Percentiles rank a stretch among this genome's conserved stretches.
These are phyloP conservation scores for Sporothrix brasiliensis DNA, from an alignment of 2,329 filamentous ascomycete genomes.

Conservation along the genomic window DNA sequence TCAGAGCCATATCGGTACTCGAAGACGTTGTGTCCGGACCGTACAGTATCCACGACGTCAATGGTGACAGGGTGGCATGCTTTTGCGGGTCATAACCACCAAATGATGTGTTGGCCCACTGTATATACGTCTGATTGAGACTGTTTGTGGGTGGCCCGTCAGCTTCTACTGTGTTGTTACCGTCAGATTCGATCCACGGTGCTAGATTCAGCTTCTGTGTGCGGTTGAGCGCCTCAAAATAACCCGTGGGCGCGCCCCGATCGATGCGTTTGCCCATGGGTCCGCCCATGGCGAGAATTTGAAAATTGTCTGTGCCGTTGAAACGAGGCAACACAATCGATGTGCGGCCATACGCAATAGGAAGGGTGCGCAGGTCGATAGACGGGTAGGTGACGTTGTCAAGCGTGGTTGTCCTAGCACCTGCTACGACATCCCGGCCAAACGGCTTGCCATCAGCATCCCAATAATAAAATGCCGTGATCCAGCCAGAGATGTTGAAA, in stretches of 20 bases:
- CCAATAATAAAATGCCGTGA: conserved; percentile 55
- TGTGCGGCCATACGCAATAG: conserved; percentile 48
- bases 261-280: conserved; percentile 40
- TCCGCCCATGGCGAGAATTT: conserved; percentile 46
- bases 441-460: conserved; percentile 42
- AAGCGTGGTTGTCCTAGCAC: conserved; percentile 1
- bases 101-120: conserved; percentile 36
- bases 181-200: conserved; percentile 13
- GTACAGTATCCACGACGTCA: conserved; percentile 49
- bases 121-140: conserved; percentile 28
- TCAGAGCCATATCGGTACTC: neutral
- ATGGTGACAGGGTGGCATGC: conserved; percentile 42
- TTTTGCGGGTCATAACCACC: conserved; percentile 24
- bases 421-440: conserved; percentile 20
- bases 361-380: conserved; percentile 40
- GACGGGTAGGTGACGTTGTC: conserved; percentile 40
- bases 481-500: conserved; percentile 52
- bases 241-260: conserved; percentile 37
- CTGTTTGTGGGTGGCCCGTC: conserved; percentile 10
- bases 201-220: neutral
- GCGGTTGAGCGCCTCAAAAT: conserved; percentile 42
- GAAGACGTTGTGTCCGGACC: conserved; percentile 41
- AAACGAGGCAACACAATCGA: conserved; percentile 46
- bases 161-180: conserved; percentile 17
- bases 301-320: conserved; percentile 38